phyloP scores from a whole-genome alignment of 2,329 filamentous ascomycete genomes.

The Lachnellula subtilissima region DNA sequence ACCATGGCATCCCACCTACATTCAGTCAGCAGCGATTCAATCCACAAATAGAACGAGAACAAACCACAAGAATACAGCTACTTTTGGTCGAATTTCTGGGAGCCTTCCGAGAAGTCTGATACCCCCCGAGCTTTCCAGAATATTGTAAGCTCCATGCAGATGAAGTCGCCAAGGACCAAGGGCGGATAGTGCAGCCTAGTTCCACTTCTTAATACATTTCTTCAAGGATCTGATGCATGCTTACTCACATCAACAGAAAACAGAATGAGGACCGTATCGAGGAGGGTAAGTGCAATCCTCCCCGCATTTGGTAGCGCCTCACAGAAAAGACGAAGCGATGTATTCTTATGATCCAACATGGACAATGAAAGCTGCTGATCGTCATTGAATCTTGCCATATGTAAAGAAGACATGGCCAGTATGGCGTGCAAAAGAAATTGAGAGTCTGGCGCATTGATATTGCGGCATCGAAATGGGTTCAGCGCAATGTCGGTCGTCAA shows the following conservation, averaged over 20 bases:
- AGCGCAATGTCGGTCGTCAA: background rate
- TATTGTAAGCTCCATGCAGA: background rate
- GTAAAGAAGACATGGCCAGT: background rate
- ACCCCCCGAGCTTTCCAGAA: background rate
- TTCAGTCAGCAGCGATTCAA: background rate
- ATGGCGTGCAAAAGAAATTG: background rate
- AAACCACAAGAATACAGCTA: background rate
- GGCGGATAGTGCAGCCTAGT: background rate
- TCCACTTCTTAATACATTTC: too few relatives aligned
- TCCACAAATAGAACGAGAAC: background rate
- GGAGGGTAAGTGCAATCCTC: background rate
- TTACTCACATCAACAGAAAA: background rate
- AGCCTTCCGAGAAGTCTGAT: background rate
- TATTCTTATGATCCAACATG: background rate
- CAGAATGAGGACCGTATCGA: background rate
- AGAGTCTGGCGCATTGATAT: background rate
- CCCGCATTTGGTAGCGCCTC: background rate
- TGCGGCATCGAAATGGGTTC: background rate
- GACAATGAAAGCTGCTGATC: background rate
- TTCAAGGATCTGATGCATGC: too few relatives aligned
- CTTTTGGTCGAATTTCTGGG: background rate
- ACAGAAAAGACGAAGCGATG: background rate
- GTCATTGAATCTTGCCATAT: background rate
- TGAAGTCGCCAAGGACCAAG: background rate
- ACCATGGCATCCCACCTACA: background rate